Evolutionary conservation across 495 filamentous ascomycete genomes (phyloP), one percentile per base, ranked within the genome.

Genomic region (Penicillium odoratum): DNA sequence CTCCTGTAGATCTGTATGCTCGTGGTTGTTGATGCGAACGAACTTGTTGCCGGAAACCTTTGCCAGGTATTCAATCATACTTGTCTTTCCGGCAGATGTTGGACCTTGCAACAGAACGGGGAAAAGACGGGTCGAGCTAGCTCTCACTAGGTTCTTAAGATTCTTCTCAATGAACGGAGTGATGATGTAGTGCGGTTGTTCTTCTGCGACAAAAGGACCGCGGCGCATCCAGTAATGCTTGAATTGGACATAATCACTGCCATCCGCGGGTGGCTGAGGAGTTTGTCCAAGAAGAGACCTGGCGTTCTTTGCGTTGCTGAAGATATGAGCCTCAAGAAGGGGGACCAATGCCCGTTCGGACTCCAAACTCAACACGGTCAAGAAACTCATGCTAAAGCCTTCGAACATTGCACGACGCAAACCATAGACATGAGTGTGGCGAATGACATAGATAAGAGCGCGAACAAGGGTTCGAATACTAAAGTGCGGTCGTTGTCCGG

Each of bases 1-100:
- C 68, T 99, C 95, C 70, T 99, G 95, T 30, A 99, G 79, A 72
- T 99, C 95, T 0, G 95, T 98, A 68, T 98, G 93, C 63, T 99
- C 95, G 69, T 99, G 95, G 64, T 99, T 99, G 76, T 99, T 99
- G 77, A 99, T 97, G 55, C 95, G 85, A 38, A 99, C 91, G 62
- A 97, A 98, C 65, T 91, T 93, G 65, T 99, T 96, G 3, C 95
- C 95, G 28, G 91, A 97, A 47, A 90, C 88, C 68, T 94, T 94
- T 5, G 95, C 95, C 30, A 99, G 82, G 68, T 96, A 96, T 69
- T 97, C 93, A 51, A 99, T 93, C 95, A 99, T 97, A 68, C 93
- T 97, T 0, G 95, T 99, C 73, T 99, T 99, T 54, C 95, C 95
- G 33, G 92, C 87, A 38, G 94, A 98, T 0, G 95, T 99, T 25